Percentiles rank a stretch among this genome's conserved stretches.
These are phyloP conservation scores for Pascua sp. DNA, from an alignment of 1,284 basidiomycete genomes.

Conservation along the genomic window DNA sequence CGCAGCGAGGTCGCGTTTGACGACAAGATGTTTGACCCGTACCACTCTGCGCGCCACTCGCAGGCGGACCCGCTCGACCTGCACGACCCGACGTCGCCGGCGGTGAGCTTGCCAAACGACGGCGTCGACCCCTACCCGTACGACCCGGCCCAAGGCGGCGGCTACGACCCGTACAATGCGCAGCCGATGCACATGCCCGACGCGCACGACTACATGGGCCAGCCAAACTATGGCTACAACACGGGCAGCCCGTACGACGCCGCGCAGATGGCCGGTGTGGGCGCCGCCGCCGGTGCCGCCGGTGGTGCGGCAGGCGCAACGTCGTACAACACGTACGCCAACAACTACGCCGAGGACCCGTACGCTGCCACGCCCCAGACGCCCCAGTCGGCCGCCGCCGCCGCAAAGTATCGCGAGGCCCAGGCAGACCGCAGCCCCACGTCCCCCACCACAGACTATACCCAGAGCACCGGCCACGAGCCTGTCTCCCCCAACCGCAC, in stretches of 20 bases:
- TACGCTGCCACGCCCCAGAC: too few relatives aligned
- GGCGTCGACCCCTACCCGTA: conserved; percentile 25
- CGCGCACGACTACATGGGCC: conserved; percentile 34
- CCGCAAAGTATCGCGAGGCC: conserved; percentile 31
- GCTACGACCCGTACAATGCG: conserved; percentile 1
- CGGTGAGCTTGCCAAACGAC: conserved; percentile 21
- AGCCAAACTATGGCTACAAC: conserved; percentile 14
- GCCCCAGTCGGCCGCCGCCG: neutral
- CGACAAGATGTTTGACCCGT: conserved; percentile 49
- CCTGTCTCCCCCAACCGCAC: neutral
- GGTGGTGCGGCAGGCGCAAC: neutral
- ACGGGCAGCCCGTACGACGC: conserved; percentile 12
- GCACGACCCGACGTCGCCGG: conserved; percentile 29
- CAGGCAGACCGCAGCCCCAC: conserved; percentile 19
- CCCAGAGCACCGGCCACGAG: neutral
- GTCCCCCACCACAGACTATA: neutral
- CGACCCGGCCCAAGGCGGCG: neutral
- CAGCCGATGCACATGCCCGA: conserved; percentile 42
- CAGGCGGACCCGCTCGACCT: conserved; percentile 42
- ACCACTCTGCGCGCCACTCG: conserved; percentile 38
- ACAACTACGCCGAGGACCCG: neutral
- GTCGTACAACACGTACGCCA: conserved; percentile 3
- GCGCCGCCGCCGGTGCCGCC: neutral
- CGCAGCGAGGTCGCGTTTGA: conserved; percentile 42
- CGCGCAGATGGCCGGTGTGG: neutral